phyloP scores from a whole-genome alignment of 441 rosid species.

The Metrosideros polymorpha region DNA sequence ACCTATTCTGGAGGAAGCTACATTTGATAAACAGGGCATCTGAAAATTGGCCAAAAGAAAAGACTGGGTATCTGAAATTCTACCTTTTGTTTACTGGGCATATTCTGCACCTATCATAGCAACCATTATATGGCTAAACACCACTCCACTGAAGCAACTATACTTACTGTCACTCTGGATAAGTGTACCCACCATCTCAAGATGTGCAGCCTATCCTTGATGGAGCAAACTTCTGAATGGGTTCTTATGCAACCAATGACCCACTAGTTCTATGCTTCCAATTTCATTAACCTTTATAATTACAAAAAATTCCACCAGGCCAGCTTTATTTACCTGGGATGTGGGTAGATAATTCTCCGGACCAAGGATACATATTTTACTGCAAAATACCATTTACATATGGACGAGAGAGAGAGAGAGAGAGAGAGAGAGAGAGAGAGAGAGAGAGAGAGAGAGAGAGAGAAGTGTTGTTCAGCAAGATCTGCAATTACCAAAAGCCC shows the following conservation, averaged over 20 bases:
- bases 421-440: too few species aligned
- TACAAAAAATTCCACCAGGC: background rate
- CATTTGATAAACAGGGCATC: background rate
- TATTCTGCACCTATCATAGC: background rate
- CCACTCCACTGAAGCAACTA: background rate
- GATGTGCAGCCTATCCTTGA: background rate
- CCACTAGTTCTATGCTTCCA: background rate
- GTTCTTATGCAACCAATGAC: background rate
- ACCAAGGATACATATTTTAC: too few species aligned
- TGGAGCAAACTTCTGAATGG: too few species aligned
- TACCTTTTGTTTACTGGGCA: background rate
- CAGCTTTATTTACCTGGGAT: too few species aligned
- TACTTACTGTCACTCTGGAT: background rate
- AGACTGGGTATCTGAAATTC: background rate
- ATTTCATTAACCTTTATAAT: background rate
- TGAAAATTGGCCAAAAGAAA: background rate
- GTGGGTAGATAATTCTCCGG: too few species aligned
- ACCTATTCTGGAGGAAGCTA: background rate
- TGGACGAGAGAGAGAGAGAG: too few species aligned
- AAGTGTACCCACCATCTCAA: background rate
- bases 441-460: too few species aligned
- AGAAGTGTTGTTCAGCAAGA: too few species aligned
- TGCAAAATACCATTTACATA: too few species aligned
- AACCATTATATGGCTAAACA: background rate
- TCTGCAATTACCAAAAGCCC: too few species aligned